Percentiles rank a stretch among this genome's conserved stretches.
phyloP scores from a whole-genome alignment of 2,329 filamentous ascomycete species.

The Geosmithia flava region DNA sequence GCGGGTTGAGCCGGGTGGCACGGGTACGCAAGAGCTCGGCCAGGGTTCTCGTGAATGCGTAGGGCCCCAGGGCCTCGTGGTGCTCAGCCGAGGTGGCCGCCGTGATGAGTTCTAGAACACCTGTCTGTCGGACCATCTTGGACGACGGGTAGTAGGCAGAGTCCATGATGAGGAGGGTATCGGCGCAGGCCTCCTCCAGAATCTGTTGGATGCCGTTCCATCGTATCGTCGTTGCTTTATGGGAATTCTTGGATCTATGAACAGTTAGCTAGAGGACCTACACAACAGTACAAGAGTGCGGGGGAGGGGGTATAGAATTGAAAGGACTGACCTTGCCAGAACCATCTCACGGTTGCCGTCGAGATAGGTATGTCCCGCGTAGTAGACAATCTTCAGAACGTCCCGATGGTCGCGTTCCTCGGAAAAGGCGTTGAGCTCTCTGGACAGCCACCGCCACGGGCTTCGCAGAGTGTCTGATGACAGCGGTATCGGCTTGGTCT shows the following conservation, averaged over 20 bases:
- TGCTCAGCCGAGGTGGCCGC: constrained; percentile 42
- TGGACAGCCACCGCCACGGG: constrained; percentile 40
- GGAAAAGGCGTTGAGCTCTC: constrained; percentile 38
- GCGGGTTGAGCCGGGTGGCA: constrained; percentile 27
- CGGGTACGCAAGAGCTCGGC: constrained; percentile 35
- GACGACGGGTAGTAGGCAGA: constrained; percentile 43
- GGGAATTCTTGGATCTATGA: constrained; percentile 31
- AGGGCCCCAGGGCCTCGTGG: constrained; percentile 30
- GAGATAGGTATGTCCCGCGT: constrained; percentile 41
- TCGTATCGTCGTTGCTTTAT: constrained; percentile 32
- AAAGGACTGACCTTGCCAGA: constrained; percentile 37
- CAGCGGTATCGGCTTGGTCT: constrained; percentile 36
- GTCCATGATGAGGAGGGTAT: constrained; percentile 47
- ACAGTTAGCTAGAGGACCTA: constrained; percentile 8
- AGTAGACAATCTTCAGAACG: constrained; percentile 46
- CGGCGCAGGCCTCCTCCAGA: constrained; percentile 40
- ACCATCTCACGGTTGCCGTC: constrained; percentile 45
- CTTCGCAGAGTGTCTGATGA: constrained; percentile 31
- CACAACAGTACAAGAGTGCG: background rate
- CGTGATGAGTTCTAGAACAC: constrained; percentile 43
- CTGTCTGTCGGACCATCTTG: constrained; percentile 36
- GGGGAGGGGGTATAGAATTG: too few species aligned
- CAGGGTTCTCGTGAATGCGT: constrained; percentile 38
- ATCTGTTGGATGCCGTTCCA: constrained; percentile 45
- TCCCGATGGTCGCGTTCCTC: constrained; percentile 41